Percentiles rank a stretch among this genome's conserved stretches.
These are phyloP conservation scores for Sugiyamaella boreocaroliniensis DNA, from an alignment of 805 yeast species.

Conservation along the genomic window DNA sequence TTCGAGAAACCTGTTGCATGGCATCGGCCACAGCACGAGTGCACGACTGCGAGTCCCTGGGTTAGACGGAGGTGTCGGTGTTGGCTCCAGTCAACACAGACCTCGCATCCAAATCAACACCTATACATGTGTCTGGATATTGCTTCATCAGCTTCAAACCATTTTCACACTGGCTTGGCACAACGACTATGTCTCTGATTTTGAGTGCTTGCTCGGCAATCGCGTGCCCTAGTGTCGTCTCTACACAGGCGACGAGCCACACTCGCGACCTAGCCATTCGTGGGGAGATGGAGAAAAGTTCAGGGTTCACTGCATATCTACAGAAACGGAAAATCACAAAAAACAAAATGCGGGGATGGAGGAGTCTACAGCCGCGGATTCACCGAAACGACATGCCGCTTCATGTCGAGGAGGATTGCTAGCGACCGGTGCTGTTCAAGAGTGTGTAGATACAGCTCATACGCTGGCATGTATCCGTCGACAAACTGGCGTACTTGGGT, in stretches of 20 bases:
- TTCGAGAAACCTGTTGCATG: constrained; percentile 12
- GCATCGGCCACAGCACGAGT: constrained; percentile 16
- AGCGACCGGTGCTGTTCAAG: not conserved
- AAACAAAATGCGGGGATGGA: too few species aligned
- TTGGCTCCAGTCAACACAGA: not conserved
- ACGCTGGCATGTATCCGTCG: constrained; percentile 80
- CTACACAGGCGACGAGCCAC: constrained; percentile 17
- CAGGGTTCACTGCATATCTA: not conserved
- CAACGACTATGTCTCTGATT: constrained; percentile 16
- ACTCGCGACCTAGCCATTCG: constrained; percentile 7
- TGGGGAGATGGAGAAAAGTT: not conserved
- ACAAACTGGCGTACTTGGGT: constrained; percentile 61
- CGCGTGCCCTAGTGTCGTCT: constrained; percentile 10
- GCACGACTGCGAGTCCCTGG: constrained; percentile 12
- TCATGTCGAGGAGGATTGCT: not conserved
- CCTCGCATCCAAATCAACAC: constrained; percentile 13
- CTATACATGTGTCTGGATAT: constrained; percentile 12
- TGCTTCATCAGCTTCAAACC: not conserved
- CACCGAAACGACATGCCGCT: constrained; percentile 1
- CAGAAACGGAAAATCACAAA: not conserved
- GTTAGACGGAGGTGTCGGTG: not conserved
- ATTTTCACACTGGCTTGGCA: not conserved
- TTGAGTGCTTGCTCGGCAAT: constrained; percentile 15
- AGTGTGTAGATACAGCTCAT: constrained; percentile 47
- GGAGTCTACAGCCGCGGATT: not conserved